These are phyloP conservation scores for Candida albicans DNA, from an alignment of 1,139 yeast species.

Conservation along the genomic window DNA sequence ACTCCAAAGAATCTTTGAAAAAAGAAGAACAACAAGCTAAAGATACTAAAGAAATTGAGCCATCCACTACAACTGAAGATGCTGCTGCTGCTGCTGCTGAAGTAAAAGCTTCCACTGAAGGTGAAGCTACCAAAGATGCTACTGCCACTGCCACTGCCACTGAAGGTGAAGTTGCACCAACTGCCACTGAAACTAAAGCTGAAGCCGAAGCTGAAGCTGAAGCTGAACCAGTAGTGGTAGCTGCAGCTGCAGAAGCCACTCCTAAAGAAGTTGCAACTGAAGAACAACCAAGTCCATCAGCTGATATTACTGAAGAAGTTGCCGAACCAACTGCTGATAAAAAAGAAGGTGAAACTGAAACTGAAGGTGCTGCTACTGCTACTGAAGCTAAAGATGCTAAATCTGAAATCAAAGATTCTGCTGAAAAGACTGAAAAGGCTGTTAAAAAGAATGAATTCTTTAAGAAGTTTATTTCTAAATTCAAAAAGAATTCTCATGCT, in stretches of 20 bases:
- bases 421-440: slow-evolving; percentile 21
- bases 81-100: slow-evolving; percentile 12
- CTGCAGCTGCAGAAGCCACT: slow-evolving; percentile 13
- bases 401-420: slow-evolving; percentile 14
- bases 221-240: slow-evolving; percentile 12
- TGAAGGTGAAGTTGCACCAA: slow-evolving; percentile 12
- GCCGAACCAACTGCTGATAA: slow-evolving; percentile 14
- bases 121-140: slow-evolving; percentile 11
- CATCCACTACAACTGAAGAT: slow-evolving; percentile 11
- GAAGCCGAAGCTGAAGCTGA: slow-evolving; percentile 17
- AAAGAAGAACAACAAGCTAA: slow-evolving; percentile 14
- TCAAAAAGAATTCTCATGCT: slow-evolving; percentile 45
- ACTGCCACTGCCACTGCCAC: slow-evolving; percentile 12
- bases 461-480: slow-evolving; percentile 49
- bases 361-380: slow-evolving; percentile 9
- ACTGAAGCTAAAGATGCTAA: slow-evolving; percentile 10
- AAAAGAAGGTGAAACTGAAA: slow-evolving; percentile 13
- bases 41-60: slow-evolving; percentile 13
- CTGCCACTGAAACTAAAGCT: slow-evolving; percentile 9
- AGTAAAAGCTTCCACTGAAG: slow-evolving; percentile 11
- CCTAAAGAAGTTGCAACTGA: slow-evolving; percentile 12
- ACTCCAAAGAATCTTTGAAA: slow-evolving; percentile 17
- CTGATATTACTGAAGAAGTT: slow-evolving; percentile 11
- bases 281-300: not conserved
- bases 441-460: slow-evolving; percentile 49